Percentiles rank a stretch among this genome's conserved stretches.
These are phyloP conservation scores for Limnanthes douglasii DNA, from an alignment of 345 rosid genomes.

Conservation along the genomic window DNA sequence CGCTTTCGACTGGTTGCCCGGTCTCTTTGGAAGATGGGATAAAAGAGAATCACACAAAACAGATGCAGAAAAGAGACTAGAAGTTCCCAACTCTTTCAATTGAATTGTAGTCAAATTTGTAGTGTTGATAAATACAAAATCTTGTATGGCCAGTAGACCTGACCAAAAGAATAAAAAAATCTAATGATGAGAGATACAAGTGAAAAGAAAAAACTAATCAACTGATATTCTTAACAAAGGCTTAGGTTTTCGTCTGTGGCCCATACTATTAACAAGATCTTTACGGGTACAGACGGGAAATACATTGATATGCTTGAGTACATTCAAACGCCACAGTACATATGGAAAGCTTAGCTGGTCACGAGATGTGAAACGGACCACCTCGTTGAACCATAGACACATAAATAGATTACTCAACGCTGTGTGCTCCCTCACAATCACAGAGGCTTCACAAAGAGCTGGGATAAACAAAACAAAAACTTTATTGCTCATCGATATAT, in stretches of 20 bases:
- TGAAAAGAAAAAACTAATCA: too few relatives aligned
- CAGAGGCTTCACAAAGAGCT: constrained; percentile 86
- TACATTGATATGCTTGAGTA: constrained; percentile 48
- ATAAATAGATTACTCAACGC: constrained; percentile 57
- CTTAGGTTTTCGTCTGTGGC: constrained; percentile 81
- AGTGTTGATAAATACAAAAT: too few relatives aligned
- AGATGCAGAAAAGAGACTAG: too few relatives aligned
- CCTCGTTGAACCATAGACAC: constrained; percentile 99
- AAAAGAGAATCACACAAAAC: too few relatives aligned
- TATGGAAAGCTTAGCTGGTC: constrained; percentile 94
- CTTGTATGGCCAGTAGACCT: too few relatives aligned
- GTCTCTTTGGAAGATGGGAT: too few relatives aligned
- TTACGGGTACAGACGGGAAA: constrained; percentile 88
- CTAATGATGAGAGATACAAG: too few relatives aligned
- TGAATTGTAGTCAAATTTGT: too few relatives aligned
- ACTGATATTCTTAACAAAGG: constrained; percentile 36
- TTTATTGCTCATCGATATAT: constrained; percentile 1
- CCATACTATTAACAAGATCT: constrained; percentile 89
- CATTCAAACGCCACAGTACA: constrained; percentile 74
- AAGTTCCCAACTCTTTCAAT: too few relatives aligned
- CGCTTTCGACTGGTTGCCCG: too few relatives aligned
- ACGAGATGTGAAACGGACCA: constrained; percentile 78
- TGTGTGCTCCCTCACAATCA: constrained; percentile 78
- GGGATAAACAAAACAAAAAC: constrained; percentile 12
- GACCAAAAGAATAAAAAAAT: too few relatives aligned